Evolutionary conservation across 1,284 basidiomycete species (phyloP), one percentile per base, ranked within the genome.

Genomic region (Phaffia rhodozyma): DNA sequence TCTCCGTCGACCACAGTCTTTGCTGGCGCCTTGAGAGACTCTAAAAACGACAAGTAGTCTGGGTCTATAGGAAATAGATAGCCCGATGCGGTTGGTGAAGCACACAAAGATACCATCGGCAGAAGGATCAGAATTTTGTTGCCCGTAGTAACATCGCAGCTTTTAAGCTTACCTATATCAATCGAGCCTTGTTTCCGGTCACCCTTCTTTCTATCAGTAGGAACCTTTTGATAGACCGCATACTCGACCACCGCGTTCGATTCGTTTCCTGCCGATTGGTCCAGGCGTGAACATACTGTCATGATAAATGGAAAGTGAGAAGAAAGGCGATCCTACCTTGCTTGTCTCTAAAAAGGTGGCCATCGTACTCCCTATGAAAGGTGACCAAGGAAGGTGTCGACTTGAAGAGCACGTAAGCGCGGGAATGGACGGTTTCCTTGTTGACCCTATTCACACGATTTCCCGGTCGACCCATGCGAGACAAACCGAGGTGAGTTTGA

Each of bases 321-420:
- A 34, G 48, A 48, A 6, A 18, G 43, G 30, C 11, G 50, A 34
- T 69, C 83, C 58, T 68, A 90, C 92, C 93, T 68, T 87, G 81
- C 79, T 92, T 92, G 74, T 97, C 91, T 67, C 86, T 81, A 73
- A 94, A 97, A 43, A 89, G 65, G 78, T 97, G 93, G 0, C 92
- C 93, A 71, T 97, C 90, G 70, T 91, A 98, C 27, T 82, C 89
- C 27, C 80, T 79, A 71, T 89, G 87, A 70, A 98, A 97, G 1
- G 75, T 74, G 5, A 87, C 81, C 13, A 97, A 77, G 4, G 79
- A 76, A 20, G 87, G 85, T 50, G 86, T 82, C 32, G 78, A 81
- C 76, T 83, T 86, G 82, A 97, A 97, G 5, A 86, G 84, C 63
- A 97, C 86, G 73, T 97, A 97, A 16, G 94, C 94, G 32, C 93